Base-by-base conservation (phyloP, 75 land plant genomes). In the Sequoiadendron giganteum region DNA sequence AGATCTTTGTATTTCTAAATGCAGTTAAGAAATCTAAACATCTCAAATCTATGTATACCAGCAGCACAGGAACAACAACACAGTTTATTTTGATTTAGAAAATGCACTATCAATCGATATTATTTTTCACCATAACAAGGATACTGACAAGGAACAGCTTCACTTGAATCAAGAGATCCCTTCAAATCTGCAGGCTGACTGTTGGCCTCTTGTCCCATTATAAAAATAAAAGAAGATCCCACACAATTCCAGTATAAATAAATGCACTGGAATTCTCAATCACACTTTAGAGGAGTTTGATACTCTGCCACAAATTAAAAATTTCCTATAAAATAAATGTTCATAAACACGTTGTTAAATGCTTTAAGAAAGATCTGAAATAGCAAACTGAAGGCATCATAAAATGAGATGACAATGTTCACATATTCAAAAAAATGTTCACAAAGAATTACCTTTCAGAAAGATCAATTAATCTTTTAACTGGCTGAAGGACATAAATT, bases 1-100 rank as follows among this genome's bases (percentile, higher is more conserved):
- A 86, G 52, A 92, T 81, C 88, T 87, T 93, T 13, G 85, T 21
- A 52, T 86, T 86, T 89, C 96, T 94, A 89, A 68, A 87, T 77
- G 48, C 15, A 3, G 45, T 82, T 82, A 73, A 73, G 77, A 73
- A 82, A 39, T 45, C 43, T 9, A 43, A 82, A 2, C 2, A 43
- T 82, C 48, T 45, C 25, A 82, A 42, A 40, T 43, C 28, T 42
- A 45, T 8, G 43, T 82, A 43, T 42, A 3, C 48, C 28, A 82
- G 10, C 2, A 19, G 48, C 21, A 82, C 45, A 82, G 4, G 84
- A 10, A 34, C 84, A 82, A 43, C 0, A 82, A 43, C 3, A 42
- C 28, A 82, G 28, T 30, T 21, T 39, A 6, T 18, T 18, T 34
- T 36, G 81, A 42, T 43, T 19, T 21, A 45, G 8, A 81, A 82